Percentiles rank a stretch among this genome's conserved stretches.
phyloP scores from a whole-genome alignment of 139 green algal genomes.

The Marvania coccoides region DNA sequence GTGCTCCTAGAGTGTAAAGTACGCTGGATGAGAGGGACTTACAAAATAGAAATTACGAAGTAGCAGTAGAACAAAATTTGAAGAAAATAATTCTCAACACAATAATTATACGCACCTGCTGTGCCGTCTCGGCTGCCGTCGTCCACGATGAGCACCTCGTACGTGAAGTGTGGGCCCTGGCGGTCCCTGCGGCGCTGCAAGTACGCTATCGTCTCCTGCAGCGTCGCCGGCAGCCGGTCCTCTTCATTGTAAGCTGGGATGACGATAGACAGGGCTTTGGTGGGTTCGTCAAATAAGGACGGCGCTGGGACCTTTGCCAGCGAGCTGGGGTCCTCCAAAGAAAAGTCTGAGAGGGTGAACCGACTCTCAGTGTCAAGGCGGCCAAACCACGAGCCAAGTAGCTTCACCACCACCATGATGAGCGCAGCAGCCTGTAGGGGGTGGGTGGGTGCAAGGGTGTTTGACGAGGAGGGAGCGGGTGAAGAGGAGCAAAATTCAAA shows the following conservation, averaged over 20 bases:
- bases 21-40: too few species aligned
- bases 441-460: too few species aligned
- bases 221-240: constrained; percentile 60
- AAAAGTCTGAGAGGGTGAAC: background rate
- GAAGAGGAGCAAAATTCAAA: too few species aligned
- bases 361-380: constrained; percentile 15
- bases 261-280: constrained; percentile 68
- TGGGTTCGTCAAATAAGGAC: constrained; percentile 56
- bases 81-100: too few species aligned
- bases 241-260: constrained; percentile 95
- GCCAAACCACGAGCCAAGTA: constrained; percentile 9
- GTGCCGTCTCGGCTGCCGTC: constrained; percentile 89
- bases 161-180: constrained; percentile 74
- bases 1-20: too few species aligned
- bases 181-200: constrained; percentile 52
- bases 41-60: too few species aligned
- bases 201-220: constrained; percentile 78
- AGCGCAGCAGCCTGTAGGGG: background rate
- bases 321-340: constrained; percentile 21
- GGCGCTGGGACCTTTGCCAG: constrained; percentile 10
- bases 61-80: too few species aligned
- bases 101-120: too few species aligned
- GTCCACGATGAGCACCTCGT: constrained; percentile 93
- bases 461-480: too few species aligned
- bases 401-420: background rate